A percentile compares a stretch with the other conserved stretches of the same genome.
Evolutionary conservation across 495 filamentous ascomycete species (phyloP).

Genomic region (Lophiotrema nucula): DNA sequence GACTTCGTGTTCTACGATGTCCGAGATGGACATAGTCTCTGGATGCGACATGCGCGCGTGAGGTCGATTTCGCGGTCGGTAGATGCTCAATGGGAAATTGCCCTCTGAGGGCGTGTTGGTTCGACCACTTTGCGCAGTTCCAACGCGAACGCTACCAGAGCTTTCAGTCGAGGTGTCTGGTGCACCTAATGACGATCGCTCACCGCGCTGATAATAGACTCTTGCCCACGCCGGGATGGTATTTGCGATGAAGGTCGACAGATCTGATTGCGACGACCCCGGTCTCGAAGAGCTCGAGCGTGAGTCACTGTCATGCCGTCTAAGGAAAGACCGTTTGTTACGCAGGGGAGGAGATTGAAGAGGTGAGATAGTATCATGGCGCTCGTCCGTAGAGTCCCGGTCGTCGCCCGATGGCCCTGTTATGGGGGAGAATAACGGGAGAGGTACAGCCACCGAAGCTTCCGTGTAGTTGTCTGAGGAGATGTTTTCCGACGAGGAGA

Average conservation of each 20-base stretch:
- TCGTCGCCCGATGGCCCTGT: slow-evolving; percentile 21
- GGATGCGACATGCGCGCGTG: slow-evolving; percentile 22
- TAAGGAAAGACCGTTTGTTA: slow-evolving; percentile 39
- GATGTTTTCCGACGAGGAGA: slow-evolving; percentile 30
- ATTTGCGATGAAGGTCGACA: slow-evolving; percentile 53
- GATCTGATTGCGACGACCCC: slow-evolving; percentile 36
- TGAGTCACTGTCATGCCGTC: slow-evolving; percentile 29
- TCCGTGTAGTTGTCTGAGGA: slow-evolving; percentile 14
- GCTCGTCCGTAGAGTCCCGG: slow-evolving; percentile 37
- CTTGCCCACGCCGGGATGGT: slow-evolving; percentile 65
- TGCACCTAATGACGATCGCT: slow-evolving; percentile 35
- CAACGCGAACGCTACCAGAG: slow-evolving; percentile 24
- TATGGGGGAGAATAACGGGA: slow-evolving; percentile 33
- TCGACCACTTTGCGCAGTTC: slow-evolving; percentile 31
- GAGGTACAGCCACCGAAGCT: slow-evolving; percentile 29
- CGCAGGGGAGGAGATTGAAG: slow-evolving; percentile 39
- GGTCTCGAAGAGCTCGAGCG: slow-evolving; percentile 43
- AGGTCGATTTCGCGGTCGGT: slow-evolving; percentile 40
- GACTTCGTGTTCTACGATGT: slow-evolving; percentile 21
- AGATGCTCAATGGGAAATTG: slow-evolving; percentile 43
- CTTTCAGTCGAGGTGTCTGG: slow-evolving; percentile 25
- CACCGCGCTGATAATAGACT: slow-evolving; percentile 38
- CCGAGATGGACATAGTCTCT: slow-evolving; percentile 25
- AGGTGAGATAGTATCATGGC: slow-evolving; percentile 40
- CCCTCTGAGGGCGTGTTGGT: slow-evolving; percentile 36